Conservation (phyloP, 116 monocot genomes). For the Zostera marina region DNA sequence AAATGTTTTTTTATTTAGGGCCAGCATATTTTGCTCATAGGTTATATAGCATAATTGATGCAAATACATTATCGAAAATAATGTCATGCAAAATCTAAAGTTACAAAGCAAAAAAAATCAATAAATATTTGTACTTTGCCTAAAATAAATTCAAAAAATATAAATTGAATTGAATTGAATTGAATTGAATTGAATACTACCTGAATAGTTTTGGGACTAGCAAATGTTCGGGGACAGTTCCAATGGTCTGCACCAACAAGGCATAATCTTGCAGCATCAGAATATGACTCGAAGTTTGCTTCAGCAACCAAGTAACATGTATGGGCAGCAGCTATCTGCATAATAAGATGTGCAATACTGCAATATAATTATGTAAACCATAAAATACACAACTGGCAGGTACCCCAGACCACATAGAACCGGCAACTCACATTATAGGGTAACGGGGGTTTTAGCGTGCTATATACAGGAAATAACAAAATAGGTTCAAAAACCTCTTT, state of each 20-base stretch:
- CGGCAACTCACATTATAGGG: no score
- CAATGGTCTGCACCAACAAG: conserved; percentile 93
- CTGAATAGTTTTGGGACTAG: conserved; percentile 90
- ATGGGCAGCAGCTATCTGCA: conserved; percentile 87
- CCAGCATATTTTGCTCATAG: neutral
- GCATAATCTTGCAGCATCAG: conserved; percentile 77
- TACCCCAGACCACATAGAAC: no score
- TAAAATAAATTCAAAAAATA: neutral
- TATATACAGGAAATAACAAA: neutral
- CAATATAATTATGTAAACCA: no score
- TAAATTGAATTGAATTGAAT: neutral
- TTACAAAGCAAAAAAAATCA: neutral
- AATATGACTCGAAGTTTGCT: conserved; percentile 69
- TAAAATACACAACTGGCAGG: neutral
- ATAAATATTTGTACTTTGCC: neutral
- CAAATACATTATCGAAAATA: no score
- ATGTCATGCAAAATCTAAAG: no score
- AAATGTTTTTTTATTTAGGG: neutral
- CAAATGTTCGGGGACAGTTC: conserved; percentile 85
- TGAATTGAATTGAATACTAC: conserved; percentile 9
- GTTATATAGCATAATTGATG: no score
- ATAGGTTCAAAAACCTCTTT: no score
- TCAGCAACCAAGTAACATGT: conserved; percentile 92
- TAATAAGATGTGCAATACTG: neutral
- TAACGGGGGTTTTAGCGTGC: no score